Conservation (phyloP, 1,139 yeast genomes). For the Hanseniaspora sp. region DNA sequence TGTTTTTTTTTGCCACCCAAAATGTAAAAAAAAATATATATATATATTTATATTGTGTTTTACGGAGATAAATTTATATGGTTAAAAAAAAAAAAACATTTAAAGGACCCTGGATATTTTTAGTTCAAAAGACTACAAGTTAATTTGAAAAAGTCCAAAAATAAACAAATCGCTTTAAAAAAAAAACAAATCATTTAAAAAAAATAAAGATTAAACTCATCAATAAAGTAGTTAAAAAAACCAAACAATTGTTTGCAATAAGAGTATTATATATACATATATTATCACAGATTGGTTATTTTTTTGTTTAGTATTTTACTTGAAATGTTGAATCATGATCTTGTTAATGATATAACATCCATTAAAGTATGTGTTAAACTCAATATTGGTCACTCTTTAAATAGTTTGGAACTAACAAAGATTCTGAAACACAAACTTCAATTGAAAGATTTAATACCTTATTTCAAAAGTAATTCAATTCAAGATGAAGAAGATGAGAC, state of each 20-base stretch:
- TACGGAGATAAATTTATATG: neutral
- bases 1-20: neutral
- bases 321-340: neutral
- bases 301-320: neutral
- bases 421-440: slow-evolving; percentile 40
- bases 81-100: no score
- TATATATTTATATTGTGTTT: no score
- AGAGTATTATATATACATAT: no score
- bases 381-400: neutral
- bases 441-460: slow-evolving; percentile 35
- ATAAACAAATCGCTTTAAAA: neutral
- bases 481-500: slow-evolving; percentile 44
- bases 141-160: neutral
- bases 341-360: neutral
- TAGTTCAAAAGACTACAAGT: no score
- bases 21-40: no score
- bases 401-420: neutral
- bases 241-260: no score
- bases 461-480: slow-evolving; percentile 61
- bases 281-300: no score
- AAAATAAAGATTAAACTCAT: no score
- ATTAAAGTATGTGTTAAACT: neutral
- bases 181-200: neutral
- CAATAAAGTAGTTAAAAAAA: no score
- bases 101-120: no score